Conservation (phyloP, 2,329 filamentous ascomycete species). For the Ophiosphaerella korrae region DNA sequence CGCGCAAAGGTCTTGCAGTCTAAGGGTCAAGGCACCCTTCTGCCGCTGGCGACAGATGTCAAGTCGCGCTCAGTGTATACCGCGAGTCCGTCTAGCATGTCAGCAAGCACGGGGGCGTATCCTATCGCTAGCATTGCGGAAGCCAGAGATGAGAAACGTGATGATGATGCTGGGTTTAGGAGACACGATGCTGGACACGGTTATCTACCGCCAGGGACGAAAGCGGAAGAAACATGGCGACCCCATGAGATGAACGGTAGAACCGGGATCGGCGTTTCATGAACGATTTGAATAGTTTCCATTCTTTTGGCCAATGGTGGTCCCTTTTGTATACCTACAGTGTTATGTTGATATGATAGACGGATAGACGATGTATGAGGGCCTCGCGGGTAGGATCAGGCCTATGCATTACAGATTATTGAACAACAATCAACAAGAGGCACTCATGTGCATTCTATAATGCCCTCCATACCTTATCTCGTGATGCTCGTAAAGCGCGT, state of each 20-base stretch:
- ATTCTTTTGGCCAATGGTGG: neutral
- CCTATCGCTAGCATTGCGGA: slow-evolving; percentile 30
- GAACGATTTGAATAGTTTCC: slow-evolving; percentile 4
- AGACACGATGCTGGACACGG: slow-evolving; percentile 48
- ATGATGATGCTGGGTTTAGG: slow-evolving; percentile 57
- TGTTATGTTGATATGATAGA: neutral
- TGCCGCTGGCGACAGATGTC: slow-evolving; percentile 64
- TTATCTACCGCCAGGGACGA: slow-evolving; percentile 80
- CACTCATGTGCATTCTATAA: no score
- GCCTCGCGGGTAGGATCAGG: no score
- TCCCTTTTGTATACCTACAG: slow-evolving; percentile 2
- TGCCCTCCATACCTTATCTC: no score
- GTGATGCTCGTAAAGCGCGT: neutral
- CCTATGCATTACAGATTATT: no score
- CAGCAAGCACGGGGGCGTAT: slow-evolving; percentile 41
- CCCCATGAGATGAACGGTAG: slow-evolving; percentile 31
- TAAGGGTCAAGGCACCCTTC: slow-evolving; percentile 65
- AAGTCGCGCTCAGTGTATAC: slow-evolving; percentile 39
- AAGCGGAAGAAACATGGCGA: slow-evolving; percentile 82
- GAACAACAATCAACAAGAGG: no score
- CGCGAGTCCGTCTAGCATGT: slow-evolving; percentile 48
- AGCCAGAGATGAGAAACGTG: slow-evolving; percentile 60
- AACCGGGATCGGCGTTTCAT: slow-evolving; percentile 33
- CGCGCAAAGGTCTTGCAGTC: slow-evolving; percentile 69
- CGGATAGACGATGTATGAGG: slow-evolving; percentile 1